These are phyloP conservation scores for Candida stauntonica DNA, from an alignment of 805 yeast species.

Conservation along the genomic window DNA sequence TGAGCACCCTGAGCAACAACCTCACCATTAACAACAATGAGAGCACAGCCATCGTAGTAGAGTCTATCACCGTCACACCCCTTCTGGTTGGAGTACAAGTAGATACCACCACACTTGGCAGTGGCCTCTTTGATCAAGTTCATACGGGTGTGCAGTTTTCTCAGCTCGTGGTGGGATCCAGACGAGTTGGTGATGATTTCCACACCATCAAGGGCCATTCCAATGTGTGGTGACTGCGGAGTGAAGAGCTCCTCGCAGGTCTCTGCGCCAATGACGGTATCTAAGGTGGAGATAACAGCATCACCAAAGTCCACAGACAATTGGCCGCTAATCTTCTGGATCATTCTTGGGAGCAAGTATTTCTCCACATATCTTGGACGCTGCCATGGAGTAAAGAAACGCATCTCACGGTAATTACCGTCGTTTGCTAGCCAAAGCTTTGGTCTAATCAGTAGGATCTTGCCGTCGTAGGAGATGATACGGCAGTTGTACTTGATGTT, in stretches of 20 bases:
- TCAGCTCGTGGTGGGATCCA: slow-evolving; percentile 93
- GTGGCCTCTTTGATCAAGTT: slow-evolving; percentile 88
- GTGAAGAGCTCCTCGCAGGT: slow-evolving; percentile 98
- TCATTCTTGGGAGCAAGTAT: slow-evolving; percentile 64
- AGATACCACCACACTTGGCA: slow-evolving; percentile 93
- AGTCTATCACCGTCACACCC: slow-evolving; percentile 98
- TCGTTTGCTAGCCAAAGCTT: slow-evolving; percentile 93
- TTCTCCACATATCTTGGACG: slow-evolving; percentile 72
- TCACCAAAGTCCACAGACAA: slow-evolving; percentile 78
- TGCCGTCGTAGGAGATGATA: slow-evolving; percentile 71
- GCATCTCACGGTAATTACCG: slow-evolving; percentile 97
- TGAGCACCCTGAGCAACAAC: slow-evolving; percentile 93
- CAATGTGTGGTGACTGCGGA: slow-evolving; percentile 92
- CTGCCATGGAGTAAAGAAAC: slow-evolving; percentile 94
- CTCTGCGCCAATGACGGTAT: slow-evolving; percentile 92
- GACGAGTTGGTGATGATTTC: slow-evolving; percentile 94
- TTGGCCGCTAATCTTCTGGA: slow-evolving; percentile 67
- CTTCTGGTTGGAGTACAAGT: slow-evolving; percentile 87
- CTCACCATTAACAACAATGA: slow-evolving; percentile 87
- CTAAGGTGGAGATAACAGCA: slow-evolving; percentile 77
- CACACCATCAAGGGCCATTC: slow-evolving; percentile 92
- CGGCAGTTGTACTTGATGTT: slow-evolving; percentile 91
- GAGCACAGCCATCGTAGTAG: slow-evolving; percentile 96
- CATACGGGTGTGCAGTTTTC: slow-evolving; percentile 83
- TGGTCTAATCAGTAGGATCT: slow-evolving; percentile 83